These are phyloP conservation scores for Boletus reticuloceps DNA, from an alignment of 768 basidiomycete genomes.

Conservation along the genomic window DNA sequence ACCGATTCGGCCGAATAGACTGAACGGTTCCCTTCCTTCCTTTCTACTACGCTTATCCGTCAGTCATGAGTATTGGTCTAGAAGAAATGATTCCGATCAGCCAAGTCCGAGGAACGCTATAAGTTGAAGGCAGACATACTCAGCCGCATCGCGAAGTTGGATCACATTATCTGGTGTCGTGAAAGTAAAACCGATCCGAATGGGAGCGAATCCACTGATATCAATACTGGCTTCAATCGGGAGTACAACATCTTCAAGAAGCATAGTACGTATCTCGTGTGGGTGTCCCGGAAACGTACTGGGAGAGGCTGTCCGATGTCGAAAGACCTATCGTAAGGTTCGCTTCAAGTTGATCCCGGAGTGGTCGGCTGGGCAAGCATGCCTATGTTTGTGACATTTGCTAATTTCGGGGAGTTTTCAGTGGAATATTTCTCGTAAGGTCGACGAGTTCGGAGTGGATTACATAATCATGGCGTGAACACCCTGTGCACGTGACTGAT, in stretches of 20 bases:
- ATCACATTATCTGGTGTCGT: not conserved
- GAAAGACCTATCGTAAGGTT: not conserved
- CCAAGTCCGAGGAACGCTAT: too few species aligned
- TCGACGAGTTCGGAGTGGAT: not conserved
- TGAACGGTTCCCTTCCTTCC: constrained; percentile 8
- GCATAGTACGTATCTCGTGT: not conserved
- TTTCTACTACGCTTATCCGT: not conserved
- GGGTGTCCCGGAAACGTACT: too few species aligned
- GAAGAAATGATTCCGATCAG: too few species aligned
- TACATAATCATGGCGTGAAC: constrained; percentile 15
- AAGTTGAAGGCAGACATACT: too few species aligned
- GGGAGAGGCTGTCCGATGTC: too few species aligned
- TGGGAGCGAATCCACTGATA: constrained; percentile 8
- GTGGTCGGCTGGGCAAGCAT: not conserved
- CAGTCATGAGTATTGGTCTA: not conserved
- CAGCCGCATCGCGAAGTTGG: too few species aligned
- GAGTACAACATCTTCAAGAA: constrained; percentile 10
- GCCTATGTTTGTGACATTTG: too few species aligned
- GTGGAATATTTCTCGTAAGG: too few species aligned
- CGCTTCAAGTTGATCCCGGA: too few species aligned
- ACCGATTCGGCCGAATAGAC: constrained; percentile 12
- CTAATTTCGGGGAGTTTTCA: not conserved
- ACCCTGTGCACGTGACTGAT: too few species aligned
- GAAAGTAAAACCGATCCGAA: not conserved
- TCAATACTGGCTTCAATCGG: constrained; percentile 1